phyloP scores from a whole-genome alignment of 1,284 basidiomycete genomes.

The Peniophora sp. region DNA sequence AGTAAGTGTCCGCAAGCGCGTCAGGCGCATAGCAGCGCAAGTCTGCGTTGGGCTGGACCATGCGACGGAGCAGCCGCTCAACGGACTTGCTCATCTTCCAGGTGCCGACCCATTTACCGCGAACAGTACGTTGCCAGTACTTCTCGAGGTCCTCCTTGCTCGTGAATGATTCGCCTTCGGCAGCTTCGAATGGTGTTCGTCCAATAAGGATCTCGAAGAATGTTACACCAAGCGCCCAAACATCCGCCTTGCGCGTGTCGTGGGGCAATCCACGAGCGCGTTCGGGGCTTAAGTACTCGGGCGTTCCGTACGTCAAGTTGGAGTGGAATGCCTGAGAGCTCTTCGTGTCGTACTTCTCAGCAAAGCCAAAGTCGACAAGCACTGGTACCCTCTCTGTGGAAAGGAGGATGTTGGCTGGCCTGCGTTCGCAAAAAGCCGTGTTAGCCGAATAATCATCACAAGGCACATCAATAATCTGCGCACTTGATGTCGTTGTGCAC shows the following conservation, averaged over 20 bases:
- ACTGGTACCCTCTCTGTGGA: conserved; percentile 70
- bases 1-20: conserved; percentile 63
- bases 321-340: conserved; percentile 69
- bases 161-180: conserved; percentile 74
- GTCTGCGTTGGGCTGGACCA: conserved; percentile 74
- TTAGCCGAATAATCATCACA: not conserved
- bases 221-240: conserved; percentile 89
- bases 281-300: conserved; percentile 88
- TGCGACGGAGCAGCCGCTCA: conserved; percentile 62
- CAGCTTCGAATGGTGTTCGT: conserved; percentile 84
- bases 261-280: conserved; percentile 80
- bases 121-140: conserved; percentile 77
- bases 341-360: conserved; percentile 65
- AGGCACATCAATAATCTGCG: conserved; percentile 18
- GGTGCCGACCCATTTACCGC: conserved; percentile 78
- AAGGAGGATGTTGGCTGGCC: conserved; percentile 84
- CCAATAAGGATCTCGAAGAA: conserved; percentile 90
- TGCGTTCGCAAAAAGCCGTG: conserved; percentile 18
- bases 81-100: conserved; percentile 64
- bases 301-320: conserved; percentile 82
- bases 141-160: conserved; percentile 75
- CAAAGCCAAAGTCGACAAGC: conserved; percentile 89
- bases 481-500: conserved; percentile 96
- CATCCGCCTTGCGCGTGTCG: conserved; percentile 87
- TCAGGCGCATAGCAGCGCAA: conserved; percentile 59